Percentiles rank a stretch among this genome's conserved stretches.
Conservation (phyloP, 177 flowering plant genomes). For the Telopea speciosissima region DNA sequence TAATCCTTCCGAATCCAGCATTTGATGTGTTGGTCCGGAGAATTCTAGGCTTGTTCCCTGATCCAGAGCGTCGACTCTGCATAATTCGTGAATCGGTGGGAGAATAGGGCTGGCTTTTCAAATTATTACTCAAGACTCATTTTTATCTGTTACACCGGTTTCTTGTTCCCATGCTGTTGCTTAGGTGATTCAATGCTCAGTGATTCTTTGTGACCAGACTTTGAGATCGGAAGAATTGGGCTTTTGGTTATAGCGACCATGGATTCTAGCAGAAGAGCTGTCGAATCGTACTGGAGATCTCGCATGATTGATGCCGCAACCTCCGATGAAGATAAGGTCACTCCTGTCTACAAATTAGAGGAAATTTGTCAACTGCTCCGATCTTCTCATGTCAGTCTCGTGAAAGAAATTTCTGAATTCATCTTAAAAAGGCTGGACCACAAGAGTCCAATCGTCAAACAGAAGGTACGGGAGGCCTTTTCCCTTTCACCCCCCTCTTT, state of each 20-base stretch:
- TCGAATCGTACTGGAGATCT: slow-evolving; percentile 96
- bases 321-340: slow-evolving; percentile 82
- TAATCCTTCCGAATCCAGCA: neutral
- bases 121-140: neutral
- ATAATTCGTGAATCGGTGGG: neutral
- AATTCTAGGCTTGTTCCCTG: neutral
- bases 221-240: neutral
- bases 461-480: slow-evolving; percentile 49
- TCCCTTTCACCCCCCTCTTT: neutral
- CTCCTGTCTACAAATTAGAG: slow-evolving; percentile 91
- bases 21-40: neutral
- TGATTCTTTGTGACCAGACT: neutral
- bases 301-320: slow-evolving; percentile 82
- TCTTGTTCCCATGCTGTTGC: neutral
- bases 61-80: neutral
- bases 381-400: slow-evolving; percentile 71
- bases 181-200: neutral
- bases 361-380: slow-evolving; percentile 86
- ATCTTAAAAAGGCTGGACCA: slow-evolving; percentile 82
- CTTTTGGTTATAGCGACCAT: slow-evolving; percentile 20
- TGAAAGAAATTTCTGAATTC: slow-evolving; percentile 85
- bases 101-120: neutral
- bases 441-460: slow-evolving; percentile 86
- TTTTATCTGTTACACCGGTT: neutral
- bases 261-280: slow-evolving; percentile 95